These are phyloP conservation scores for Trichoderma pleuroti DNA, from an alignment of 2,329 filamentous ascomycete species.

Conservation along the genomic window DNA sequence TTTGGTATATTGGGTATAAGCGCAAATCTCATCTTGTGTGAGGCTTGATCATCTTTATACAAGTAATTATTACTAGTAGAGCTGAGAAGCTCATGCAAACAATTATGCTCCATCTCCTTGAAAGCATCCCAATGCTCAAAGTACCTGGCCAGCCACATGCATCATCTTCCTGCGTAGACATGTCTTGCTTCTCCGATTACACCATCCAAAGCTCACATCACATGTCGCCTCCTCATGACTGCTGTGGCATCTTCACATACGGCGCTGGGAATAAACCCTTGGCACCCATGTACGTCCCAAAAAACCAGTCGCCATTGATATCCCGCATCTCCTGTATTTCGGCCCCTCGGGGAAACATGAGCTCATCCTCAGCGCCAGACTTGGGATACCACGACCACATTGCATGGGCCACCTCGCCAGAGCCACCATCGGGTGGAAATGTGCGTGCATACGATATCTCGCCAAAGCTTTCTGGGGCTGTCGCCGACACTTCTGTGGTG, in stretches of 20 bases:
- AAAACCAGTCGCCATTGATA: slow-evolving; percentile 87
- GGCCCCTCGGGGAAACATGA: slow-evolving; percentile 78
- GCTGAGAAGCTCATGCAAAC: background rate
- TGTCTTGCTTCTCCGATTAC: background rate
- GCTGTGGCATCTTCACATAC: slow-evolving; percentile 59
- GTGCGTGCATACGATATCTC: slow-evolving; percentile 27
- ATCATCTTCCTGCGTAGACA: background rate
- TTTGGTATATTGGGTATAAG: background rate
- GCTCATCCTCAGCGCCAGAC: slow-evolving; percentile 63
- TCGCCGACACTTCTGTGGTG: slow-evolving; percentile 47
- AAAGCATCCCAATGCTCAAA: background rate
- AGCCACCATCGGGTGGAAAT: slow-evolving; percentile 74
- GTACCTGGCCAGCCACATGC: background rate
- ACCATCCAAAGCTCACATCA: background rate
- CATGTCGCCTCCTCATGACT: background rate
- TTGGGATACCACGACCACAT: slow-evolving; percentile 77
- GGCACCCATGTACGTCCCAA: slow-evolving; percentile 77
- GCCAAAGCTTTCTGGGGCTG: slow-evolving; percentile 36
- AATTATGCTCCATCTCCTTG: background rate
- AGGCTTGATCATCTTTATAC: background rate
- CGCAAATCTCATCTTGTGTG: background rate
- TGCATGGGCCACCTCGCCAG: slow-evolving; percentile 61
- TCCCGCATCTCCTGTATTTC: slow-evolving; percentile 81
- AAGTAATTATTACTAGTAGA: background rate
- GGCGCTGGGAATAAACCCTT: slow-evolving; percentile 77